A percentile compares a stretch with the other conserved stretches of the same genome.
phyloP scores from a whole-genome alignment of 306 rosid species.

The Fragaria nilgerrensis region DNA sequence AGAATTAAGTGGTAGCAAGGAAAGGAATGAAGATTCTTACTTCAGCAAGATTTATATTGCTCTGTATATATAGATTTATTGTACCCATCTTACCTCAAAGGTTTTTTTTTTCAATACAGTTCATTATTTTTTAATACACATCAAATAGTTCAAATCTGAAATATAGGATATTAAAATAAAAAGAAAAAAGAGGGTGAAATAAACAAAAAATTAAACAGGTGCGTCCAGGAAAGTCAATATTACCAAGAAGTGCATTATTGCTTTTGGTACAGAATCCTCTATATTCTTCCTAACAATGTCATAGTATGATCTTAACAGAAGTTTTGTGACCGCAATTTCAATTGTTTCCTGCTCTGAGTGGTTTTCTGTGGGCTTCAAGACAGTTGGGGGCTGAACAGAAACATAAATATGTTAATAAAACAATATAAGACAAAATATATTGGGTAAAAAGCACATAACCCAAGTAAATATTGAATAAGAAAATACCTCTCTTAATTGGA shows the following conservation, averaged over 20 bases:
- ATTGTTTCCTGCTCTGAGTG: slow-evolving; percentile 75
- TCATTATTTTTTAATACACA: neutral
- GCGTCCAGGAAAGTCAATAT: slow-evolving; percentile 12
- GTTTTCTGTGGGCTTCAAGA: slow-evolving; percentile 84
- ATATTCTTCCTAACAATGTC: slow-evolving; percentile 91
- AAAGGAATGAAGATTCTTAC: neutral
- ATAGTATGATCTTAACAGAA: slow-evolving; percentile 84
- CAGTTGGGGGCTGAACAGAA: slow-evolving; percentile 73
- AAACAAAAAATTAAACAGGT: neutral
- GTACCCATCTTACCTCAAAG: neutral
- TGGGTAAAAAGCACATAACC: slow-evolving; percentile 10
- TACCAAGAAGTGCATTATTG: slow-evolving; percentile 99
- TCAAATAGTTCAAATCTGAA: neutral
- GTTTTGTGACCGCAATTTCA: slow-evolving; percentile 78
- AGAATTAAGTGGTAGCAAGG: neutral
- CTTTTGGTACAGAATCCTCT: slow-evolving; percentile 87
- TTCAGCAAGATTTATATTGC: neutral
- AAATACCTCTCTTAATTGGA: slow-evolving; percentile 84
- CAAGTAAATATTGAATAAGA: slow-evolving; percentile 8
- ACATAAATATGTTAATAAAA: slow-evolving; percentile 22
- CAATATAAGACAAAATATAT: neutral
- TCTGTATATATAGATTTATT: neutral
- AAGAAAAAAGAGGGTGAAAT: neutral
- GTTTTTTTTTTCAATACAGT: neutral
- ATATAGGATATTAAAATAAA: neutral